Evolutionary conservation across 23 red algal species (phyloP).

Genomic region (Gracilaria gracilis): DNA sequence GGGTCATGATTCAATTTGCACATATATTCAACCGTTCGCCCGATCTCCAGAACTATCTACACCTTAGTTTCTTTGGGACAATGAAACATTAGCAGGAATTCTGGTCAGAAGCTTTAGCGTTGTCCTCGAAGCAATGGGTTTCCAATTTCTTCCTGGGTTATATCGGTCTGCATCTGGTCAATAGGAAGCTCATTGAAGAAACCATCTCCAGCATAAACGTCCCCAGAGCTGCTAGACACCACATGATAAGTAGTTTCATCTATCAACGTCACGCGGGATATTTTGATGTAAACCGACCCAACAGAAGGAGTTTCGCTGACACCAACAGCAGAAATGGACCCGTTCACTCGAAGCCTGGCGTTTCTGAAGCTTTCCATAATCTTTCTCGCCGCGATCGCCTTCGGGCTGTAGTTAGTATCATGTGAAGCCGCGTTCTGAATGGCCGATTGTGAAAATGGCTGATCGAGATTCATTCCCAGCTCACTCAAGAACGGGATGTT

Average conservation of each 20-base stretch:
- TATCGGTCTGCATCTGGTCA: not conserved
- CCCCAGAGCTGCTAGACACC: not conserved
- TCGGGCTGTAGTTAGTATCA: not conserved
- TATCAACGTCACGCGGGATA: slow-evolving; percentile 5
- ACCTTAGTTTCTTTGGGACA: too few relatives aligned
- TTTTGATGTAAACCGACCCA: slow-evolving; percentile 3
- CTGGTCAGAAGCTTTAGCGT: not conserved
- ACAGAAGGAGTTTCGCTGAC: slow-evolving; percentile 2
- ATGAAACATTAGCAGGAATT: too few relatives aligned
- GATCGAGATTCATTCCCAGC: slow-evolving; percentile 12
- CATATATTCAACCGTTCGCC: too few relatives aligned
- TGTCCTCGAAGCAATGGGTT: slow-evolving; percentile 1
- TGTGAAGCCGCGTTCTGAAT: not conserved
- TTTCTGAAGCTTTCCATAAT: slow-evolving; percentile 28
- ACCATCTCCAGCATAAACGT: slow-evolving; percentile 23
- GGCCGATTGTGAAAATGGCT: not conserved
- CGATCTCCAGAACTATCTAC: too few relatives aligned
- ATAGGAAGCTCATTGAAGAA: slow-evolving; percentile 25
- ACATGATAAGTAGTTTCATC: not conserved
- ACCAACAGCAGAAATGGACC: not conserved
- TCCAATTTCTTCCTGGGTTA: not conserved
- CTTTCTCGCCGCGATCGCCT: slow-evolving; percentile 2
- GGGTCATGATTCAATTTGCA: too few relatives aligned
- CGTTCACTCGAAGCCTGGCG: not conserved
- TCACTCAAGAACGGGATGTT: not conserved